Conservation (phyloP, 495 filamentous ascomycete genomes). For the Trichoderma reesei region DNA sequence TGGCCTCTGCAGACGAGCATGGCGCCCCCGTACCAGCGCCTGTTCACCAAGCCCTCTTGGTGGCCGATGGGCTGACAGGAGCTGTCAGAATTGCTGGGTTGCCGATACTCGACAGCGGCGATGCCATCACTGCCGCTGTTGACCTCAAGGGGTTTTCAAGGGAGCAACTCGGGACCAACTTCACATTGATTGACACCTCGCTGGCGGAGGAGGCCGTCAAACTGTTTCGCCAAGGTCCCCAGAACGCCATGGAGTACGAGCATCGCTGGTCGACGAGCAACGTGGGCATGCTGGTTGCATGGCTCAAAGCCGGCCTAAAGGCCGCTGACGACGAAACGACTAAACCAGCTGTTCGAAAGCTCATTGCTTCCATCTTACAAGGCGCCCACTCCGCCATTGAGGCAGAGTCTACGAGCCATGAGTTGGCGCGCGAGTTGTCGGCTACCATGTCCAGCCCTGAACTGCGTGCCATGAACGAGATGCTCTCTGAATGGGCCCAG, state of each 20-base stretch:
- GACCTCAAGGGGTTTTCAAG: slow-evolving; percentile 29
- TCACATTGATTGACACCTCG: slow-evolving; percentile 29
- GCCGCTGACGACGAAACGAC: slow-evolving; percentile 30
- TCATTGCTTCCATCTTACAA: slow-evolving; percentile 58
- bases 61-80: slow-evolving; percentile 52
- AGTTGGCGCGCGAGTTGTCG: slow-evolving; percentile 19
- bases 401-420: slow-evolving; percentile 34
- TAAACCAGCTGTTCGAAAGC: slow-evolving; percentile 50
- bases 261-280: slow-evolving; percentile 63
- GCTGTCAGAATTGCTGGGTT: slow-evolving; percentile 30
- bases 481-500: slow-evolving; percentile 64
- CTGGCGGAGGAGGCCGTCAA: slow-evolving; percentile 48
- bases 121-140: slow-evolving; percentile 30
- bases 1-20: slow-evolving; percentile 49
- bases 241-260: slow-evolving; percentile 61
- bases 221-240: slow-evolving; percentile 55
- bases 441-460: slow-evolving; percentile 33
- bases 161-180: slow-evolving; percentile 25
- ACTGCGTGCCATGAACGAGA: slow-evolving; percentile 38
- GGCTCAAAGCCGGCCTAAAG: slow-evolving; percentile 49
- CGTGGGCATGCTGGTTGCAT: slow-evolving; percentile 53
- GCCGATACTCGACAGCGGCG: slow-evolving; percentile 24
- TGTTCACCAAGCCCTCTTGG: slow-evolving; percentile 72
- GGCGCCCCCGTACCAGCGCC: slow-evolving; percentile 63
- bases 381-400: slow-evolving; percentile 46